Percentiles rank a stretch among this genome's conserved stretches.
Evolutionary conservation across 768 basidiomycete genomes (phyloP).

Genomic region (Suillus placidus): DNA sequence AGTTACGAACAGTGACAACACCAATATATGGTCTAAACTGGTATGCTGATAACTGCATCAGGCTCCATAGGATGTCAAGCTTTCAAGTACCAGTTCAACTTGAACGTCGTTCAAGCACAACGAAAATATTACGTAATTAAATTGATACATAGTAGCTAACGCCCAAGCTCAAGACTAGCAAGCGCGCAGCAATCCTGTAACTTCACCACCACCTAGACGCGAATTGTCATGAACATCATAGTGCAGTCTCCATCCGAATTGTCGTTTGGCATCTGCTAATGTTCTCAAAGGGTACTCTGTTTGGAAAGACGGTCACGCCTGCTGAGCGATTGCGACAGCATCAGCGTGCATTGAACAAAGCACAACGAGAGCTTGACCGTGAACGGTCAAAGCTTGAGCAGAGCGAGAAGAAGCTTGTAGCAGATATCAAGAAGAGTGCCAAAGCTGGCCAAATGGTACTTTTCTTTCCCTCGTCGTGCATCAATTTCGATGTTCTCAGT

Average conservation of each 20-base stretch:
- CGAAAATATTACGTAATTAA: neutral
- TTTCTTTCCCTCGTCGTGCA: constrained; percentile 14
- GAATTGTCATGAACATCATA: constrained; percentile 73
- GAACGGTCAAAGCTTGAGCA: constrained; percentile 93
- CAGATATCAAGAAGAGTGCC: constrained; percentile 95
- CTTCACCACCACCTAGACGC: constrained; percentile 11
- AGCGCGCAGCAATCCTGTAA: neutral
- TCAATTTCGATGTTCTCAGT: constrained; percentile 26
- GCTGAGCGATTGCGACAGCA: constrained; percentile 97
- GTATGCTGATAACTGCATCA: no score
- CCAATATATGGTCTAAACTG: no score
- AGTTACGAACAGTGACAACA: no score
- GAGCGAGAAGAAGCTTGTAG: constrained; percentile 94
- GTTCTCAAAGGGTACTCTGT: constrained; percentile 81
- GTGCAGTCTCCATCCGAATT: constrained; percentile 35
- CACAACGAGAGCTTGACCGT: constrained; percentile 96
- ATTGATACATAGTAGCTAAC: no score
- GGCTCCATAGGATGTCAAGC: constrained; percentile 45
- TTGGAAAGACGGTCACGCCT: constrained; percentile 92
- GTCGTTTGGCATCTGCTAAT: constrained; percentile 15
- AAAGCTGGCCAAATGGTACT: constrained; percentile 92
- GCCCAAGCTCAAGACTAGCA: no score
- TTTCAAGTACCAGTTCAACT: no score
- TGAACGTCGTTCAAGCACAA: no score
- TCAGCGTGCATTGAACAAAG: constrained; percentile 93